Conservation (phyloP, 1,284 basidiomycete genomes). For the Mycena sp. region DNA sequence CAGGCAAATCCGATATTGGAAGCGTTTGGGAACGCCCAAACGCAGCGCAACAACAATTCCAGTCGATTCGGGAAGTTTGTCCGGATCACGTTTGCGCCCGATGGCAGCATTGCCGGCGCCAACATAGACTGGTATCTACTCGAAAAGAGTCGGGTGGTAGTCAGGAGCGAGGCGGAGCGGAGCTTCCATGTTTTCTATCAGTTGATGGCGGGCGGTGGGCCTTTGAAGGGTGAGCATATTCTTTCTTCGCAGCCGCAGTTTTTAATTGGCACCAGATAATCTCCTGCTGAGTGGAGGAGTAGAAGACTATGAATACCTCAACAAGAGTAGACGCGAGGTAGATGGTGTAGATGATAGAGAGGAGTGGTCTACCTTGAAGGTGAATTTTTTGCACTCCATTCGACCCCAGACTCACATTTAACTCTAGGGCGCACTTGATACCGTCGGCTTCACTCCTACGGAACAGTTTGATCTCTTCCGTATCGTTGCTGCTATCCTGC, state of each 20-base stretch:
- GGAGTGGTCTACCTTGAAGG: constrained; percentile 88
- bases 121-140: constrained; percentile 99
- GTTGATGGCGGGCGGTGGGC: constrained; percentile 72
- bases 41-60: constrained; percentile 98
- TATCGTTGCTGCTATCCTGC: constrained; percentile 93
- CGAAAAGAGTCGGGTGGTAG: constrained; percentile 96
- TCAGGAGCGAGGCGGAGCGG: constrained; percentile 89
- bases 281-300: constrained; percentile 82
- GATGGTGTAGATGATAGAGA: constrained; percentile 94
- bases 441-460: constrained; percentile 85
- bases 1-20: constrained; percentile 99
- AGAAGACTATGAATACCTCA: constrained; percentile 92
- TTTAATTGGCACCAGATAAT: constrained; percentile 58
- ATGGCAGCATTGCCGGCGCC: constrained; percentile 96
- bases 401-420: neutral
- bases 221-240: constrained; percentile 64
- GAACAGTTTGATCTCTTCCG: constrained; percentile 96
- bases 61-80: constrained; percentile 99
- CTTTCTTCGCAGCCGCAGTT: neutral
- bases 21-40: constrained; percentile 99
- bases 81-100: constrained; percentile 92
- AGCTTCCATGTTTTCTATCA: constrained; percentile 99
- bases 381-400: constrained; percentile 41
- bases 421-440: constrained; percentile 79
- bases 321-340: constrained; percentile 89